Conservation (phyloP, 2,329 filamentous ascomycete genomes). For the Trichoderma semiorbis region DNA sequence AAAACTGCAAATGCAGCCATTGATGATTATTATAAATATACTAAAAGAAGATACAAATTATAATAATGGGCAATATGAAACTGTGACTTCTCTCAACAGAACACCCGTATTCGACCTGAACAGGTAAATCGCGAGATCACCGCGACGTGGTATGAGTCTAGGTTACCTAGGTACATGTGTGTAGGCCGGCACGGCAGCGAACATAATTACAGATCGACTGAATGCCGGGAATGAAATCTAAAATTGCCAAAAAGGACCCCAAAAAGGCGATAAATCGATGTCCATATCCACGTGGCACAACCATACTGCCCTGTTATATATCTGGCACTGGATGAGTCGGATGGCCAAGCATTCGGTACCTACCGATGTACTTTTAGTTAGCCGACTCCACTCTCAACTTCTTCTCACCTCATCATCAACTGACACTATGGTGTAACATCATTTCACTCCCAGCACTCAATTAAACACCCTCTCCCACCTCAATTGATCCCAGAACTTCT, state of each 20-base stretch:
- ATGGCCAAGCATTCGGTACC: not conserved
- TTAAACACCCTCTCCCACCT: not conserved
- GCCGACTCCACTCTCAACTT: slow-evolving; percentile 9
- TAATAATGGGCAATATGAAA: not conserved
- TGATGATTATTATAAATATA: no score
- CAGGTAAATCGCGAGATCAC: not conserved
- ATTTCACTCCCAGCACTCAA: not conserved
- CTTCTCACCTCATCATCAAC: not conserved
- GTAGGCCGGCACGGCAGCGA: not conserved
- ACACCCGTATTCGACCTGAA: not conserved
- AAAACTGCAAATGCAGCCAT: not conserved
- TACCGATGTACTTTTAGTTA: no score
- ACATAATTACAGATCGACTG: not conserved
- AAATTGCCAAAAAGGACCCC: not conserved
- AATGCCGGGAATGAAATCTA: not conserved
- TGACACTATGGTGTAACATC: not conserved
- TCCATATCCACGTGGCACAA: not conserved
- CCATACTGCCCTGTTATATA: not conserved
- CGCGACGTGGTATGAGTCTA: not conserved
- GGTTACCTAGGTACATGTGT: not conserved
- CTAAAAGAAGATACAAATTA: not conserved
- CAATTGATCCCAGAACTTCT: not conserved
- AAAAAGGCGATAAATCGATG: not conserved
- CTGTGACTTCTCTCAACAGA: not conserved
- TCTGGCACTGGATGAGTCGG: not conserved